These are phyloP conservation scores for Botryosphaeria dothidea DNA, from an alignment of 2,329 filamentous ascomycete species.

Conservation along the genomic window DNA sequence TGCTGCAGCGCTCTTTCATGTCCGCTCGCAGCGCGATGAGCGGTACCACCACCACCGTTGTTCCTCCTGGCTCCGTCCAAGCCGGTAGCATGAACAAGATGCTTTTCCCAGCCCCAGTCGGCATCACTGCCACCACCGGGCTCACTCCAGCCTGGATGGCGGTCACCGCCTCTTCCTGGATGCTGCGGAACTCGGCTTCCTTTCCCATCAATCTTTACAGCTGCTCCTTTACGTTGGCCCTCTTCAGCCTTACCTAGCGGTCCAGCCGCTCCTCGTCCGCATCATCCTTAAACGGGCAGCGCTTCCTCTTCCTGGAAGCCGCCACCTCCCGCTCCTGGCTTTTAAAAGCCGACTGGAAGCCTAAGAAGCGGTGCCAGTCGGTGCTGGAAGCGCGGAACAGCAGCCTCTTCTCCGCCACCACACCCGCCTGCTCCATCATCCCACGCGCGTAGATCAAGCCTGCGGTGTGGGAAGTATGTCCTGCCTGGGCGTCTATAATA, in stretches of 20 bases:
- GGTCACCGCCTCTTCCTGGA: slow-evolving; percentile 25
- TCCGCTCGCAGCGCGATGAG: slow-evolving; percentile 27
- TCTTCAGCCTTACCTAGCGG: background rate
- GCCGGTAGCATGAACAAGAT: slow-evolving; percentile 31
- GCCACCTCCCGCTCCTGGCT: background rate
- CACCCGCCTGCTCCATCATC: background rate
- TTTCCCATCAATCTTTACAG: slow-evolving; percentile 22
- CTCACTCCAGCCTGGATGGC: slow-evolving; percentile 25
- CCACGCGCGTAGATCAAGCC: background rate
- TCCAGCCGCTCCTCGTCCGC: background rate
- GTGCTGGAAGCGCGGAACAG: background rate
- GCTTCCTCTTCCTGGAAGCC: background rate
- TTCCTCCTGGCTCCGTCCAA: slow-evolving; percentile 20
- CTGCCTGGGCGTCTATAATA: too few relatives aligned
- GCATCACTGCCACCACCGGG: slow-evolving; percentile 26
- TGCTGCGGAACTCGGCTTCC: slow-evolving; percentile 23
- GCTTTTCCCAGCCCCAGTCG: slow-evolving; percentile 29
- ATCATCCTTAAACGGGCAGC: background rate
- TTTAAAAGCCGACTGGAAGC: background rate
- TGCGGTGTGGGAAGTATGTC: too few relatives aligned
- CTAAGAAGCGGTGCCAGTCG: background rate
- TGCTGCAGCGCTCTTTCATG: slow-evolving; percentile 24
- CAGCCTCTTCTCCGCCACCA: background rate
- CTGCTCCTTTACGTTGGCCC: slow-evolving; percentile 21
- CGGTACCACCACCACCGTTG: slow-evolving; percentile 27